Conservation (phyloP, 78 protist genomes). For the Cavenderia fasciculata region DNA sequence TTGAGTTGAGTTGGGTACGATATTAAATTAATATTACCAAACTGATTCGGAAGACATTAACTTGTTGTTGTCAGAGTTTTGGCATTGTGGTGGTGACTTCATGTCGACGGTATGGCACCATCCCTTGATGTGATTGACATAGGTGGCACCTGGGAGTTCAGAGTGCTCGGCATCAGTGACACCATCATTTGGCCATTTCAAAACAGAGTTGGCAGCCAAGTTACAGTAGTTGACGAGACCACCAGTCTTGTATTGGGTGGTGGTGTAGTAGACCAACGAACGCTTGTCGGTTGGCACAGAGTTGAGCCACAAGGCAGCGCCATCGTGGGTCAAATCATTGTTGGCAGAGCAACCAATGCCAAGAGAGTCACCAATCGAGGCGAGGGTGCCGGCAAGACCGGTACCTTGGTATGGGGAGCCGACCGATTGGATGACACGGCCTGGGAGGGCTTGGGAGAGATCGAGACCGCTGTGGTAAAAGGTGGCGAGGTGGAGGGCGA, state of each 20-base stretch:
- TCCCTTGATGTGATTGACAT: slow-evolving; percentile 56
- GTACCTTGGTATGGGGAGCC: slow-evolving; percentile 84
- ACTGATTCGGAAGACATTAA: background rate
- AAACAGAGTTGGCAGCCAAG: slow-evolving; percentile 65
- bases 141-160: slow-evolving; percentile 47
- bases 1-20: too few relatives aligned
- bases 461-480: slow-evolving; percentile 56
- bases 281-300: slow-evolving; percentile 74
- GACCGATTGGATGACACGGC: slow-evolving; percentile 70
- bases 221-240: slow-evolving; percentile 66
- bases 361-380: slow-evolving; percentile 43
- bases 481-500: slow-evolving; percentile 52
- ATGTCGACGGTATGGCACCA: slow-evolving; percentile 83
- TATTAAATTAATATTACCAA: too few relatives aligned
- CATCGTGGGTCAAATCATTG: slow-evolving; percentile 75
- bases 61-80: slow-evolving; percentile 31
- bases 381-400: slow-evolving; percentile 76
- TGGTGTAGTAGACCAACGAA: slow-evolving; percentile 42
- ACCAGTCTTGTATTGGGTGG: slow-evolving; percentile 73
- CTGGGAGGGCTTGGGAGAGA: slow-evolving; percentile 21
- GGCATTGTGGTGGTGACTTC: slow-evolving; percentile 62
- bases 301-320: slow-evolving; percentile 79
- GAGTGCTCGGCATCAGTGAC: slow-evolving; percentile 56
- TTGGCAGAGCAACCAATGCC: slow-evolving; percentile 82
- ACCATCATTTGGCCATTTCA: slow-evolving; percentile 83